phyloP scores from a whole-genome alignment of 2,329 filamentous ascomycete species.

The Elsinoe australis region DNA sequence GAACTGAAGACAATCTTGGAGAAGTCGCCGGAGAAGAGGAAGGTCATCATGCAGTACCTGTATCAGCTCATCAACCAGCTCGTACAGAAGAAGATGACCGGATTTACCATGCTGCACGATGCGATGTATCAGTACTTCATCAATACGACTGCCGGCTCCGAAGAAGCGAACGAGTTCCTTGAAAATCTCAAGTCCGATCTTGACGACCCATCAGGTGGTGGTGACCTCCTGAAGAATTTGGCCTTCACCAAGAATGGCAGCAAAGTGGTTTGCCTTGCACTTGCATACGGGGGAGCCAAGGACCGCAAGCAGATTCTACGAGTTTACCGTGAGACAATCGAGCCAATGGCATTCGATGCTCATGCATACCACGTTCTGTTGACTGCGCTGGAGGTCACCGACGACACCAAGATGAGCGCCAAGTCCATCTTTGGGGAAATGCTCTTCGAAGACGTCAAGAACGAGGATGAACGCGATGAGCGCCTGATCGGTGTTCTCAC shows the following conservation, averaged over 20 bases:
- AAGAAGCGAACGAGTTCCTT: constrained; percentile 78
- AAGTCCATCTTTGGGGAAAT: constrained; percentile 86
- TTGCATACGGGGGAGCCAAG: constrained; percentile 83
- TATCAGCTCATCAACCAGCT: constrained; percentile 83
- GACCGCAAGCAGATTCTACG: constrained; percentile 84
- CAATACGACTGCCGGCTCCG: constrained; percentile 65
- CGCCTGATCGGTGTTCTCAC: constrained; percentile 60
- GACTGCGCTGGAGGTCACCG: constrained; percentile 80
- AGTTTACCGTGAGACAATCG: constrained; percentile 82
- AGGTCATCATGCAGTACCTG: constrained; percentile 77
- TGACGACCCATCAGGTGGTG: constrained; percentile 54
- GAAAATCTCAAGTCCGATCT: constrained; percentile 90
- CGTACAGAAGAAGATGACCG: constrained; percentile 91
- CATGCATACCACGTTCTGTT: constrained; percentile 76
- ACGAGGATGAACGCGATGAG: constrained; percentile 40
- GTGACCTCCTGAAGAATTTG: constrained; percentile 87
- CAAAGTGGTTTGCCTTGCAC: constrained; percentile 67
- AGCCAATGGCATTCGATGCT: constrained; percentile 72
- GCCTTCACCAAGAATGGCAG: constrained; percentile 89
- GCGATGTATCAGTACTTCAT: constrained; percentile 96
- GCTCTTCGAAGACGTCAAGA: constrained; percentile 53
- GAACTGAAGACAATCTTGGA: constrained; percentile 70
- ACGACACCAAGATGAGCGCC: constrained; percentile 81
- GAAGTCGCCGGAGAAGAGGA: constrained; percentile 73
- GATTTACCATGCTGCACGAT: constrained; percentile 96